A percentile compares a stretch with the other conserved stretches of the same genome.
These are phyloP conservation scores for Rhodosporidiobolus odoratus DNA, from an alignment of 768 basidiomycete genomes.

Conservation along the genomic window DNA sequence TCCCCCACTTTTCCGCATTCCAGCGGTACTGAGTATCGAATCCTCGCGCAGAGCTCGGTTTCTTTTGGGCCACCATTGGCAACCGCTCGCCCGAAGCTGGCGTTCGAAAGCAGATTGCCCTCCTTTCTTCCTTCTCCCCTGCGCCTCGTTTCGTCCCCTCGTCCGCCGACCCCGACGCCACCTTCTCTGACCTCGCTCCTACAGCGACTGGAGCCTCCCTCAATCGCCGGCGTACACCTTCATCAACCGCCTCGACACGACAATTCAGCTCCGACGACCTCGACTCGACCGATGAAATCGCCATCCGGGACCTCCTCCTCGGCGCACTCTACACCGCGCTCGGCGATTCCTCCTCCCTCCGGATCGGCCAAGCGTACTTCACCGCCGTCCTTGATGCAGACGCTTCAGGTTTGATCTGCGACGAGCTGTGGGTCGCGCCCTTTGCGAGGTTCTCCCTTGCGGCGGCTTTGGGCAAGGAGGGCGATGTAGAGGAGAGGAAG, in stretches of 20 bases:
- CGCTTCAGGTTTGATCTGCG: not conserved
- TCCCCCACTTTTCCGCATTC: not conserved
- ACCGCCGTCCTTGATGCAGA: not conserved
- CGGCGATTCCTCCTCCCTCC: not conserved
- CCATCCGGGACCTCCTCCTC: slow-evolving; percentile 36
- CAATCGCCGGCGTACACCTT: not conserved
- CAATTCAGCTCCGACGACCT: slow-evolving; percentile 16
- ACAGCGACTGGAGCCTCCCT: not conserved
- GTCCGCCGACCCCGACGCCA: not conserved
- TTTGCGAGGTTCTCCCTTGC: slow-evolving; percentile 27
- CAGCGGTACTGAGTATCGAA: rapidly evolving
- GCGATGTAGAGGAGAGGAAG: slow-evolving; percentile 5
- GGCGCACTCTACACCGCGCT: slow-evolving; percentile 27
- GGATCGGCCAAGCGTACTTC: slow-evolving; percentile 1
- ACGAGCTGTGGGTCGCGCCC: slow-evolving; percentile 26
- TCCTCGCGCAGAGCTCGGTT: slow-evolving; percentile 20
- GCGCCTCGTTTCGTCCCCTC: slow-evolving; percentile 5
- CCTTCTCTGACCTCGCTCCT: not conserved
- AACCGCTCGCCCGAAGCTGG: not conserved
- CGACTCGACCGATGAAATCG: slow-evolving; percentile 32
- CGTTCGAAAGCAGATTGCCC: slow-evolving; percentile 20
- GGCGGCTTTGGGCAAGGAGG: not conserved
- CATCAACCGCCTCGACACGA: not conserved
- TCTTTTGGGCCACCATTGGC: slow-evolving; percentile 32
- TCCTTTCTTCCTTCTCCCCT: slow-evolving; percentile 23